Percentiles rank a stretch among this genome's conserved stretches.
These are phyloP conservation scores for Penicillium sp. DNA, from an alignment of 2,329 filamentous ascomycete species.

Conservation along the genomic window DNA sequence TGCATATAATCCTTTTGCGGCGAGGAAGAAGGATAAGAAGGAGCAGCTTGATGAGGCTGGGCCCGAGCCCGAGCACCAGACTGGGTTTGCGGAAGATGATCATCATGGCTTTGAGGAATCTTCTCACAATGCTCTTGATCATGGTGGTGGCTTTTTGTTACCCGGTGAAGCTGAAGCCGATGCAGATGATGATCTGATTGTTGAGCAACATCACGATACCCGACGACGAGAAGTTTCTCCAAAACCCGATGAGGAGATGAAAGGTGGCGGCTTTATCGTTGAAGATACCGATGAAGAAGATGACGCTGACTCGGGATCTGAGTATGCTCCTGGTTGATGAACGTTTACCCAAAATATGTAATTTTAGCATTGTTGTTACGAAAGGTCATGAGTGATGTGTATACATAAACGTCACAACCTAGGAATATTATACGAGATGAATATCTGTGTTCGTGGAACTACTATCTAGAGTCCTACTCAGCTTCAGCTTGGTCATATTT, in stretches of 20 bases:
- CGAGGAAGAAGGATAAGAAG: conserved; percentile 21
- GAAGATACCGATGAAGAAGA: conserved; percentile 16
- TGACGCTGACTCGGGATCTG: conserved; percentile 27
- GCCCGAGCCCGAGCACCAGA: not conserved
- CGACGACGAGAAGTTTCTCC: conserved; percentile 8
- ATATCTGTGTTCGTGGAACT: not conserved
- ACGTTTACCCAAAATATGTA: not conserved
- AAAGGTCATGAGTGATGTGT: conserved; percentile 3
- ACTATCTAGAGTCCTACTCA: not conserved
- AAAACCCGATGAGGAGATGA: not conserved
- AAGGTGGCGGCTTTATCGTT: conserved; percentile 15
- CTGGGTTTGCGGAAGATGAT: not conserved
- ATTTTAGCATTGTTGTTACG: not conserved
- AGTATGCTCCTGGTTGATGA: not conserved
- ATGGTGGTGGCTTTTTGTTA: conserved; percentile 35
- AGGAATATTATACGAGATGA: not conserved
- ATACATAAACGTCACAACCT: not conserved
- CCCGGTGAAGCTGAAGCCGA: conserved; percentile 32
- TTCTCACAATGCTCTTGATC: conserved; percentile 31
- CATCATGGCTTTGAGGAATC: conserved; percentile 4
- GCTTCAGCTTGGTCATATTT: not conserved
- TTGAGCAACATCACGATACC: conserved; percentile 34
- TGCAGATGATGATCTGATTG: conserved; percentile 36
- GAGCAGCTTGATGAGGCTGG: conserved; percentile 15
- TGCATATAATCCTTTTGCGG: conserved; percentile 45